Conservation (phyloP, 345 rosid genomes). For the Eucalyptus camaldulensis region DNA sequence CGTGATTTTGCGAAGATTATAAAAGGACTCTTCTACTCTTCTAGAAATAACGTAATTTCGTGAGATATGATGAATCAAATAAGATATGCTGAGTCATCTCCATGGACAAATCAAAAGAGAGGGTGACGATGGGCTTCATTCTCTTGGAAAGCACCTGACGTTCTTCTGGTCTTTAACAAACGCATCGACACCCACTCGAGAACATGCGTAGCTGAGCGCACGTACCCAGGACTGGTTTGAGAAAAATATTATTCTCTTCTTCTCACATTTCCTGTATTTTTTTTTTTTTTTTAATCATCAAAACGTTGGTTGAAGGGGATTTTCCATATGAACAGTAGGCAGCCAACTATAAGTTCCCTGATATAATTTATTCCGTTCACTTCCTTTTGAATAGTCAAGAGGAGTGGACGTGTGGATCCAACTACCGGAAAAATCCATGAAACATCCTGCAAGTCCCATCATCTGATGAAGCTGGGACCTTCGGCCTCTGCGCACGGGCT, state of each 20-base stretch:
- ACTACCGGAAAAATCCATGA: neutral
- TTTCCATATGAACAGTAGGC: neutral
- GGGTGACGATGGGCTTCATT: neutral
- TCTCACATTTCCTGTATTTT: neutral
- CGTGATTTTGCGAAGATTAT: neutral
- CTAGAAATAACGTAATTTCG: neutral
- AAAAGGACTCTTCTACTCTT: neutral
- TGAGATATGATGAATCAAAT: neutral
- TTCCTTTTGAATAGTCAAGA: neutral
- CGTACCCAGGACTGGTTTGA: neutral
- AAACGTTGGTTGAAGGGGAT: neutral
- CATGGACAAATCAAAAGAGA: no score
- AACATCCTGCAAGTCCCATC: neutral
- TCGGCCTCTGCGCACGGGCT: accelerated
- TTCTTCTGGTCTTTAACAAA: neutral
- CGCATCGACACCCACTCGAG: neutral
- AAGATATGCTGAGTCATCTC: neutral
- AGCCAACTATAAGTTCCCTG: neutral
- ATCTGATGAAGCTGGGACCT: neutral
- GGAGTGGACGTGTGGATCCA: neutral
- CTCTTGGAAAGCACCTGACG: neutral
- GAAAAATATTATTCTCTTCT: neutral
- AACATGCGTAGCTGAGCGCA: neutral
- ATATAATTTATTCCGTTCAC: neutral
- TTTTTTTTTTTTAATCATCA: no score